These are phyloP conservation scores for Colletotrichum viniferum DNA, from an alignment of 2,329 filamentous ascomycete genomes.

Conservation along the genomic window DNA sequence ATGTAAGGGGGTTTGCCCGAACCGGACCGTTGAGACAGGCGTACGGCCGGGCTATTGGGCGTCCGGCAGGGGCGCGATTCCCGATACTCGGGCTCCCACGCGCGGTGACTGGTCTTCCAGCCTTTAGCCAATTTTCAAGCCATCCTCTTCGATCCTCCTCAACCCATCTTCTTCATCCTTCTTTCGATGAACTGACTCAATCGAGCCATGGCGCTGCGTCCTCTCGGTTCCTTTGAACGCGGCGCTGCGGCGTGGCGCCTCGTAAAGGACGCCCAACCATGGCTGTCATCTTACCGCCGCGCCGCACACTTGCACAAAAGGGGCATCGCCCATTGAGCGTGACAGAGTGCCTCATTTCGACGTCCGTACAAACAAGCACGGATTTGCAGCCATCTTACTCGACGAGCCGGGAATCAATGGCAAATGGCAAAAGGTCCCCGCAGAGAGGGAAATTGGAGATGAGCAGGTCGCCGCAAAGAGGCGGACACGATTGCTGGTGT, in stretches of 20 bases:
- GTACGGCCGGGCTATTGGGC: background rate
- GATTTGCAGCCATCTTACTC: background rate
- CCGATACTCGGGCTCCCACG: background rate
- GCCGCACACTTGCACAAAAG: background rate
- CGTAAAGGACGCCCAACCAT: background rate
- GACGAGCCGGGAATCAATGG: background rate
- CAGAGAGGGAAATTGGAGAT: background rate
- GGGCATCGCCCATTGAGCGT: background rate
- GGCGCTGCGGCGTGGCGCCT: background rate
- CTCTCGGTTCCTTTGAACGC: background rate
- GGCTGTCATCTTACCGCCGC: background rate
- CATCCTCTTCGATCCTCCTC: background rate
- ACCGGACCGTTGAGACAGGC: background rate
- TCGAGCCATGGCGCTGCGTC: background rate
- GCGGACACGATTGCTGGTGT: background rate
- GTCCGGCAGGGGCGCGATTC: conserved; percentile 1
- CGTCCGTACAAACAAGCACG: background rate
- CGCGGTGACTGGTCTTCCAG: background rate
- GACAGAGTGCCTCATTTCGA: background rate
- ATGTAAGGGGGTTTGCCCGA: background rate
- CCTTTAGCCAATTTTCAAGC: background rate
- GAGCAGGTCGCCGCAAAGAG: background rate
- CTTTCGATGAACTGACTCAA: background rate
- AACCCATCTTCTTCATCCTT: background rate
- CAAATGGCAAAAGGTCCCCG: background rate